phyloP scores from a whole-genome alignment of 768 basidiomycete genomes.

The Daedaleopsis nitida region DNA sequence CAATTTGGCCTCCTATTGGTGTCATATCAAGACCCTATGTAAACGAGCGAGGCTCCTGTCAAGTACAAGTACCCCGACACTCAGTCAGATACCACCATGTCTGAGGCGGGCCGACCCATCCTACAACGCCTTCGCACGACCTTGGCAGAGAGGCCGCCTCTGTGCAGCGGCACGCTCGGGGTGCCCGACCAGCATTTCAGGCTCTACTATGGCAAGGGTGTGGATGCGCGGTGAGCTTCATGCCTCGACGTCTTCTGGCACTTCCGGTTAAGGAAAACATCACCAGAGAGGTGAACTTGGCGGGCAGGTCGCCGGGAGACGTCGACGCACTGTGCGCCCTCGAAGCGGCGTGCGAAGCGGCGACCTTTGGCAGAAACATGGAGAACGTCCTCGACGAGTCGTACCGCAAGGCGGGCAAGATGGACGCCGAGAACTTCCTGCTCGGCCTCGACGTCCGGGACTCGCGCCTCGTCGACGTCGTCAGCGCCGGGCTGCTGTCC shows the following conservation, averaged over 20 bases:
- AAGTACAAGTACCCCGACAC: no score
- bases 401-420: constrained; percentile 33
- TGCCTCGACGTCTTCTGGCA: not conserved
- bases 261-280: not conserved
- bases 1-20: no score
- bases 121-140: not conserved
- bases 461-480: constrained; percentile 2
- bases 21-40: no score
- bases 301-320: not conserved
- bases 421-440: constrained; percentile 21
- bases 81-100: no score
- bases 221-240: not conserved
- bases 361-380: constrained; percentile 29
- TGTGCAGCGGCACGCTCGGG: not conserved
- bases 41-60: no score
- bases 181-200: not conserved
- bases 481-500: constrained; percentile 23
- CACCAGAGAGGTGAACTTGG: constrained; percentile 5
- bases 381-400: constrained; percentile 32
- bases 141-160: not conserved
- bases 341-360: constrained; percentile 27
- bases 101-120: not conserved
- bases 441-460: not conserved
- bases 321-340: constrained; percentile 8
- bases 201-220: constrained; percentile 1